A percentile compares a stretch with the other conserved stretches of the same genome.
Evolutionary conservation across 2,329 filamentous ascomycete species (phyloP).

Genomic region (Exutisphaerella laricina): DNA sequence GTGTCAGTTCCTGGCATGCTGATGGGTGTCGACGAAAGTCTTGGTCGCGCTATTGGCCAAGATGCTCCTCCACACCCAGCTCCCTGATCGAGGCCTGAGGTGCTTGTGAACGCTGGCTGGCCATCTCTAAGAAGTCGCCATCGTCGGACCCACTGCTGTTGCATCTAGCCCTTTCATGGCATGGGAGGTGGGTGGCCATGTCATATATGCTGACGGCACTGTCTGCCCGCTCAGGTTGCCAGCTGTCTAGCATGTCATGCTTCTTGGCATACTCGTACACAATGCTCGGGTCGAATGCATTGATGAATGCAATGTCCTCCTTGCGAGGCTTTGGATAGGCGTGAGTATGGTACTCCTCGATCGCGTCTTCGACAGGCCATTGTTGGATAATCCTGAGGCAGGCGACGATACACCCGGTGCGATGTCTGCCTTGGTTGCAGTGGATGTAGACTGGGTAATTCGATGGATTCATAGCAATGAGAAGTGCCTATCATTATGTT

Average conservation of each 20-base stretch:
- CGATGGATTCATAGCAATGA: slow-evolving; percentile 61
- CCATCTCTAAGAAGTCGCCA: neutral
- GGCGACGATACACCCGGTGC: slow-evolving; percentile 83
- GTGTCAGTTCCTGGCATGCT: no score
- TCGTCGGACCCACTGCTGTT: neutral
- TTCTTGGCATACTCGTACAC: slow-evolving; percentile 31
- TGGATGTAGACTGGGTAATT: slow-evolving; percentile 82
- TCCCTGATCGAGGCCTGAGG: no score
- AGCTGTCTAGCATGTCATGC: neutral
- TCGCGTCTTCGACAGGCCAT: slow-evolving; percentile 56
- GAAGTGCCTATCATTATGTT: slow-evolving; percentile 52
- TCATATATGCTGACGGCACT: slow-evolving; percentile 4
- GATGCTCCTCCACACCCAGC: no score
- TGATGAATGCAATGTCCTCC: slow-evolving; percentile 43
- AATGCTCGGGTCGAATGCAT: slow-evolving; percentile 38
- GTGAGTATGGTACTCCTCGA: slow-evolving; percentile 69
- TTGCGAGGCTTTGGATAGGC: slow-evolving; percentile 47
- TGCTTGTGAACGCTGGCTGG: neutral
- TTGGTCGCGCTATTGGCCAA: no score
- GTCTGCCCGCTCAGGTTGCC: neutral
- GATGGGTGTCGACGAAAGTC: no score
- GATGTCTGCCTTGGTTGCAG: slow-evolving; percentile 92
- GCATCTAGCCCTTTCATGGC: neutral
- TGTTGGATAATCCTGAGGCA: slow-evolving; percentile 68
- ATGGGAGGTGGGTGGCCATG: slow-evolving; percentile 2